Percentiles rank a stretch among this genome's conserved stretches.
These are phyloP conservation scores for Dothiorella sarmentorum DNA, from an alignment of 2,329 filamentous ascomycete genomes.

Conservation along the genomic window DNA sequence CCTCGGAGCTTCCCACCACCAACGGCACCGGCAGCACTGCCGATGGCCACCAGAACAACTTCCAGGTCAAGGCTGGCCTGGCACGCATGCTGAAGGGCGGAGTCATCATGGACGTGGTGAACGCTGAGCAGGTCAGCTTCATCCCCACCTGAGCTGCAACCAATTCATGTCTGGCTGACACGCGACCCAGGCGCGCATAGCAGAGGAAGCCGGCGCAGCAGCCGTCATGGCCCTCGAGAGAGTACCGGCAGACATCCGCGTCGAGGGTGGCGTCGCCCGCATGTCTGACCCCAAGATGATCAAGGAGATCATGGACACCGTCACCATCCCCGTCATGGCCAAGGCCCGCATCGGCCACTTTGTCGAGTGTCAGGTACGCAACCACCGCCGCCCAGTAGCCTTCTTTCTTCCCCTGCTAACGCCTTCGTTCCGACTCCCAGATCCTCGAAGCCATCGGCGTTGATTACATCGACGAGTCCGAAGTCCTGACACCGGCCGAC, in stretches of 20 bases:
- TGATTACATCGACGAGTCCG: constrained; percentile 97
- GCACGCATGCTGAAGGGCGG: constrained; percentile 99
- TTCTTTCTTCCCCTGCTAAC: not conserved
- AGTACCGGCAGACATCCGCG: constrained; percentile 92
- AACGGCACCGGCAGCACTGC: constrained; percentile 41
- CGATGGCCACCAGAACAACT: constrained; percentile 54
- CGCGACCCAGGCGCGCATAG: constrained; percentile 72
- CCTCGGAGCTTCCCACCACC: constrained; percentile 47
- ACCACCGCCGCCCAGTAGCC: not conserved
- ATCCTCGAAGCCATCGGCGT: constrained; percentile 93
- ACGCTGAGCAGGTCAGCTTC: constrained; percentile 69
- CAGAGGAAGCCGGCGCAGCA: constrained; percentile 90
- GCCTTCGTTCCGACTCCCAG: constrained; percentile 39
- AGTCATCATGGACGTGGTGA: constrained; percentile 98
- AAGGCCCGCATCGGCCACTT: constrained; percentile 98
- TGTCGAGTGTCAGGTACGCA: constrained; percentile 78
- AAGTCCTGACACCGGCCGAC: constrained; percentile 95
- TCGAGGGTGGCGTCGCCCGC: constrained; percentile 86
- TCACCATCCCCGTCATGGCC: constrained; percentile 98
- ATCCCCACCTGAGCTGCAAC: not conserved
- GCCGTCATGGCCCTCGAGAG: constrained; percentile 99
- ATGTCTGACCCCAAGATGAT: constrained; percentile 97
- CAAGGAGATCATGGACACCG: constrained; percentile 87
- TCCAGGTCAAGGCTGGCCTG: constrained; percentile 89
- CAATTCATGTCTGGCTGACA: not conserved